Conservation (phyloP, 2,329 filamentous ascomycete species). For the Colletotrichum shisoi region DNA sequence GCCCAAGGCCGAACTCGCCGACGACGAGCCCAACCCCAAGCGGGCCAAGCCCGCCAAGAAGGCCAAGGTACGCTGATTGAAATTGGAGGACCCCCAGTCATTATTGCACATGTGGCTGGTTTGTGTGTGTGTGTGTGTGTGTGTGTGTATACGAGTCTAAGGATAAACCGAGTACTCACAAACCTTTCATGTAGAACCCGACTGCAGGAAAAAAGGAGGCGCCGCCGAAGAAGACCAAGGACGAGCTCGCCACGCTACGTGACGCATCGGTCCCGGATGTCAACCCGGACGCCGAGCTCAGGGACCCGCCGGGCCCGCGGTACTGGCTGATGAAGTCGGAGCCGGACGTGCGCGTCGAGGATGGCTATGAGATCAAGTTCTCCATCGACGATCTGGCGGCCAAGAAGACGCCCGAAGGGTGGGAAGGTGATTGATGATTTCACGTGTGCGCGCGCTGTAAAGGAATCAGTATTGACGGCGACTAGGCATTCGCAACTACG, state of each 20-base stretch:
- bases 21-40: constrained; percentile 2
- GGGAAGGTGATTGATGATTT: constrained; percentile 74
- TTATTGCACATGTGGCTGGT: too few species aligned
- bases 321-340: constrained; percentile 91
- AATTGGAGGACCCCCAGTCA: background rate
- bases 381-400: constrained; percentile 88
- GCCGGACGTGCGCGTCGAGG: constrained; percentile 85
- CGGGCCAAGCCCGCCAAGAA: constrained; percentile 30
- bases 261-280: constrained; percentile 45
- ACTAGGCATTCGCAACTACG: constrained; percentile 37
- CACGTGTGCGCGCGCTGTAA: background rate
- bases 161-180: too few species aligned
- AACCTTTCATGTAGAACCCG: constrained; percentile 7
- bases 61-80: constrained; percentile 21
- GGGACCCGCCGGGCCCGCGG: constrained; percentile 51
- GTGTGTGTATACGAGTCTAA: too few species aligned
- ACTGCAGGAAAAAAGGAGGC: constrained; percentile 23
- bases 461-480: background rate
- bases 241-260: constrained; percentile 35
- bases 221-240: constrained; percentile 21
- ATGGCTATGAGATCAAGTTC: constrained; percentile 88
- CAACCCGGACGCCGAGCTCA: constrained; percentile 50
- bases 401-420: constrained; percentile 80
- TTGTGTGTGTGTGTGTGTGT: background rate
- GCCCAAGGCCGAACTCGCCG: background rate